Percentiles rank a stretch among this genome's conserved stretches.
These are phyloP conservation scores for Cornus controversa DNA, from an alignment of 148 eudicot species.

Conservation along the genomic window DNA sequence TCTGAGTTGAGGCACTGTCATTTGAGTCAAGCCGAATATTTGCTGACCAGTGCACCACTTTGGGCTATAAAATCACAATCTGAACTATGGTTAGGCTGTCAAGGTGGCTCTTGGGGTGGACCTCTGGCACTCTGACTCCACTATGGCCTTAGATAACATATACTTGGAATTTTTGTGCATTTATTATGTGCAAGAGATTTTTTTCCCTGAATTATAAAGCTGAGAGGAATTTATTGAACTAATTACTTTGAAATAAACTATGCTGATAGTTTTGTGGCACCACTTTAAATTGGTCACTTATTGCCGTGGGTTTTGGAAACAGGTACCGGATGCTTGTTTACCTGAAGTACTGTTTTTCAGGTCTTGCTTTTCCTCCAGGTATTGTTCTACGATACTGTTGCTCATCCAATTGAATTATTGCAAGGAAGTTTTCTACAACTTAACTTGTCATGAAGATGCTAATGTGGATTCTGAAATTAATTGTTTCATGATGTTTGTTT, in stretches of 20 bases:
- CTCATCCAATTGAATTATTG: not conserved
- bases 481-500: not conserved
- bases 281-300: slow-evolving; percentile 4
- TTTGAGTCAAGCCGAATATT: not conserved
- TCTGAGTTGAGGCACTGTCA: not conserved
- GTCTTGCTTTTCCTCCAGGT: slow-evolving; percentile 98
- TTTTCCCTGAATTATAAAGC: not conserved
- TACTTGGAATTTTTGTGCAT: not conserved
- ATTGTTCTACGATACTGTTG: slow-evolving; percentile 14
- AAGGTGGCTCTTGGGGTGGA: not conserved
- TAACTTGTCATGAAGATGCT: not conserved
- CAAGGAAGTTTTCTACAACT: not conserved
- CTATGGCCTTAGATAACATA: not conserved
- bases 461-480: slow-evolving; percentile 2
- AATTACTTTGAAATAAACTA: not conserved
- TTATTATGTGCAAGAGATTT: not conserved
- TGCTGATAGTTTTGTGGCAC: not conserved
- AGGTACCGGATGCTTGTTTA: slow-evolving; percentile 94
- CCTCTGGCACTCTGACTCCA: not conserved
- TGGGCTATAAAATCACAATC: not conserved
- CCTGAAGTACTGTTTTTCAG: slow-evolving; percentile 91
- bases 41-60: not conserved
- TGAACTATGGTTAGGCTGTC: not conserved
- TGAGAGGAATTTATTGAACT: not conserved
- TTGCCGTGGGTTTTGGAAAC: slow-evolving; percentile 24